phyloP scores from a whole-genome alignment of 2,329 filamentous ascomycete species.

The Stachybotrys chartarum region DNA sequence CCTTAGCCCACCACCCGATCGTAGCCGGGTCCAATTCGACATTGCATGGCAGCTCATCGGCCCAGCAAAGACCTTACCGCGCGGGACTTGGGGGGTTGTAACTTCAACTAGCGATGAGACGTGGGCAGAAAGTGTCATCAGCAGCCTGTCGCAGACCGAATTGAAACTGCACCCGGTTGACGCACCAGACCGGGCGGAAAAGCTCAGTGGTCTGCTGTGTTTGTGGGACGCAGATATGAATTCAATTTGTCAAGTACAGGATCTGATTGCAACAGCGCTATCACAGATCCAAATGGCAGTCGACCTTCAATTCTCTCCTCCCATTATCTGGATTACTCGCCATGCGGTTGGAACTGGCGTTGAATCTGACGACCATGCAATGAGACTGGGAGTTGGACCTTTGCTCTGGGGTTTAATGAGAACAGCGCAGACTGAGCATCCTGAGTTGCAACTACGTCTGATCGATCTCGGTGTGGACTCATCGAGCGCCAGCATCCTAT shows the following conservation, averaged over 20 bases:
- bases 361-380: background rate
- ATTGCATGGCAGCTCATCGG: background rate
- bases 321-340: background rate
- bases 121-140: slow-evolving; percentile 1
- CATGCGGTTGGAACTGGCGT: background rate
- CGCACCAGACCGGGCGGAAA: slow-evolving; percentile 1
- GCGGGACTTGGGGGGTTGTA: slow-evolving; percentile 4
- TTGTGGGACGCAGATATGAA: slow-evolving; percentile 4
- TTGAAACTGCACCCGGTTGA: slow-evolving; percentile 2
- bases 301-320: background rate
- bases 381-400: background rate
- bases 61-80: background rate
- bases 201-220: slow-evolving; percentile 5
- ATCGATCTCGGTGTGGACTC: slow-evolving; percentile 4
- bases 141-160: background rate
- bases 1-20: too few relatives aligned
- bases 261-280: slow-evolving; percentile 1
- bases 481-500: background rate
- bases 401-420: slow-evolving; percentile 10
- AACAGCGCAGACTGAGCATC: slow-evolving; percentile 9
- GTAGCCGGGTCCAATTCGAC: background rate
- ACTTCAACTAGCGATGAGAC: background rate
- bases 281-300: slow-evolving; percentile 4
- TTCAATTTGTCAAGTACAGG: background rate
- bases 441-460: slow-evolving; percentile 8